Percentiles rank a stretch among this genome's conserved stretches.
Evolutionary conservation across 2,329 filamentous ascomycete genomes (phyloP).

Genomic region (Fusarium mangiferae): DNA sequence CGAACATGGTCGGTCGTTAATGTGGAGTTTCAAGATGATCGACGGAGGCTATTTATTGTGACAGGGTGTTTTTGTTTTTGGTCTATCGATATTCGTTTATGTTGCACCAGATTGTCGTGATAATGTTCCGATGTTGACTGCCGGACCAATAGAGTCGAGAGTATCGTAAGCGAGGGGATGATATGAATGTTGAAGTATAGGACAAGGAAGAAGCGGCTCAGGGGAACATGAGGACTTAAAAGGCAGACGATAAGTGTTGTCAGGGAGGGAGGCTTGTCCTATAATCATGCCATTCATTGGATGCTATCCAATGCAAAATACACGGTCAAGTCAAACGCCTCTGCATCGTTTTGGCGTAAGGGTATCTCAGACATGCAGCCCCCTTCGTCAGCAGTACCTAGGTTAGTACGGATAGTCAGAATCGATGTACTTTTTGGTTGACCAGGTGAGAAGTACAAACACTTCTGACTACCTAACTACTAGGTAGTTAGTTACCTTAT

Average conservation of each 20-base stretch:
- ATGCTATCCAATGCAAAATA: slow-evolving; percentile 5
- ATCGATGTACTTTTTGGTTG: neutral
- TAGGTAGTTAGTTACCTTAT: neutral
- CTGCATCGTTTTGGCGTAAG: slow-evolving; percentile 14
- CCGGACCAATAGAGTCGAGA: slow-evolving; percentile 2
- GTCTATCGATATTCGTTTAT: slow-evolving; percentile 3
- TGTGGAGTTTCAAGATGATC: slow-evolving; percentile 19
- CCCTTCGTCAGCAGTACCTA: neutral
- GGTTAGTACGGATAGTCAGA: neutral
- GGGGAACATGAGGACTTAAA: slow-evolving; percentile 8
- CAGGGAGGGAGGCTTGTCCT: slow-evolving; percentile 16
- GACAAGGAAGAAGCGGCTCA: slow-evolving; percentile 16
- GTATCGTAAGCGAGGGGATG: neutral
- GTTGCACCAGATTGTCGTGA: slow-evolving; percentile 6
- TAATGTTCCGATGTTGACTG: slow-evolving; percentile 7
- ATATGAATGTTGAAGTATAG: slow-evolving; percentile 16
- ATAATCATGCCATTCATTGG: neutral
- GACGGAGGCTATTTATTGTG: slow-evolving; percentile 1
- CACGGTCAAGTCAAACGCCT: slow-evolving; percentile 27
- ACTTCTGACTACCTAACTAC: neutral
- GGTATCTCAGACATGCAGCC: slow-evolving; percentile 27
- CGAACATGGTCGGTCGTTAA: slow-evolving; percentile 37
- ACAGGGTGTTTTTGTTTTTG: slow-evolving; percentile 4
- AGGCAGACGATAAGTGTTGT: slow-evolving; percentile 2
- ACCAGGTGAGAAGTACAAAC: neutral